Conservation (phyloP, 192 early-diverging fungal species). For the Coemansia sp. region DNA sequence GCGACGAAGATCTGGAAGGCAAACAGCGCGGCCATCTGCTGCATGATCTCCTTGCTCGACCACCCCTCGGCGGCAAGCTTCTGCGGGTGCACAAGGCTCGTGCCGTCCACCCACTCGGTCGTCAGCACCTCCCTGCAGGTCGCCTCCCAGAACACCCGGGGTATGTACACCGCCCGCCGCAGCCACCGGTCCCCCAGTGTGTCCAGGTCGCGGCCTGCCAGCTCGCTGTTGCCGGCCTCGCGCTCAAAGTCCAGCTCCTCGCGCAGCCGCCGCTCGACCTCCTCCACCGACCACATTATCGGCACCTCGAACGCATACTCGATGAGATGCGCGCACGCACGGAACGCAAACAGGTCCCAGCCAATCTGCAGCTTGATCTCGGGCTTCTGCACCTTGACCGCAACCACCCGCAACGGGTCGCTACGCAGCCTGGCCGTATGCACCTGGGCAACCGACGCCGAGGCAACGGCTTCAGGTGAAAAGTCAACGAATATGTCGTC, state of each 20-base stretch:
- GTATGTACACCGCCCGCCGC: slow-evolving; percentile 65
- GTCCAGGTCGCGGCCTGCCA: slow-evolving; percentile 52
- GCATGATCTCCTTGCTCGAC: slow-evolving; percentile 60
- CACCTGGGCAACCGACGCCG: slow-evolving; percentile 94
- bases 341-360: slow-evolving; percentile 76
- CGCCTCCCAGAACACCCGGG: slow-evolving; percentile 70
- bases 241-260: slow-evolving; percentile 89
- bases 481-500: slow-evolving; percentile 74
- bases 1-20: slow-evolving; percentile 82
- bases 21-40: slow-evolving; percentile 75
- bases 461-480: slow-evolving; percentile 67
- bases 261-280: slow-evolving; percentile 70
- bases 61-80: slow-evolving; percentile 31
- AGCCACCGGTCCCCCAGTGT: slow-evolving; percentile 56
- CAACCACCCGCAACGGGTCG: slow-evolving; percentile 62
- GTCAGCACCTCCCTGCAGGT: slow-evolving; percentile 75
- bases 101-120: slow-evolving; percentile 88
- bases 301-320: slow-evolving; percentile 84
- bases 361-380: slow-evolving; percentile 81
- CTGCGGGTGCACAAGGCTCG: slow-evolving; percentile 62
- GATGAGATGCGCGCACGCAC: slow-evolving; percentile 60
- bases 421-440: slow-evolving; percentile 65
- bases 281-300: slow-evolving; percentile 73
- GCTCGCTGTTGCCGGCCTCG: slow-evolving; percentile 79
- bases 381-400: slow-evolving; percentile 94